Conservation (phyloP, 257 asterid species). For the Vinca minor region DNA sequence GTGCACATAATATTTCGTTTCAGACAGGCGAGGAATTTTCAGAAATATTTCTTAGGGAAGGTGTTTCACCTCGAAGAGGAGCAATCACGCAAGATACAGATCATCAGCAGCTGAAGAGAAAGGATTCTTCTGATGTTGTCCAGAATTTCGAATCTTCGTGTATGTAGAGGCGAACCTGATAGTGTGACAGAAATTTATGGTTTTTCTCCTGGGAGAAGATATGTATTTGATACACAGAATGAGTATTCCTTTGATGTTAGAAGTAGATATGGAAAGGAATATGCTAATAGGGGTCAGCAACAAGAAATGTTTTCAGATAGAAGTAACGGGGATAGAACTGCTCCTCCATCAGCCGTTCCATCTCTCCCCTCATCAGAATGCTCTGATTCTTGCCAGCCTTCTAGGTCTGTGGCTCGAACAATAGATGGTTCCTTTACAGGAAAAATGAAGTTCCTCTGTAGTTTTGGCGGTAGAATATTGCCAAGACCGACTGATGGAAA, state of each 20-base stretch:
- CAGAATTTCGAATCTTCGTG: slow-evolving; percentile 29
- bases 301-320: slow-evolving; percentile 28
- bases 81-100: slow-evolving; percentile 20
- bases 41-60: slow-evolving; percentile 57
- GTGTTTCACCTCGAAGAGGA: slow-evolving; percentile 33
- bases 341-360: slow-evolving; percentile 19
- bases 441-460: slow-evolving; percentile 70
- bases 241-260: slow-evolving; percentile 16
- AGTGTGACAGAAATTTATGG: slow-evolving; percentile 23
- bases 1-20: slow-evolving; percentile 43
- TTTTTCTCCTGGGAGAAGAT: slow-evolving; percentile 27
- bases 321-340: slow-evolving; percentile 24
- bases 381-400: slow-evolving; percentile 28
- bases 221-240: slow-evolving; percentile 22
- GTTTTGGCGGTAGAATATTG: slow-evolving; percentile 80
- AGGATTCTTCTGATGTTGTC: slow-evolving; percentile 15
- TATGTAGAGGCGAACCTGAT: slow-evolving; percentile 27
- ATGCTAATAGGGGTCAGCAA: slow-evolving; percentile 19
- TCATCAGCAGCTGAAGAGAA: slow-evolving; percentile 18
- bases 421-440: slow-evolving; percentile 31
- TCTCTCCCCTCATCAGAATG: slow-evolving; percentile 29
- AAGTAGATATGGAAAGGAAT: slow-evolving; percentile 23
- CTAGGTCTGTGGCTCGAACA: slow-evolving; percentile 25
- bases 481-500: slow-evolving; percentile 83
- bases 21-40: slow-evolving; percentile 87